Evolutionary conservation across 148 eudicot genomes (phyloP).

Genomic region (Rhododendron vialii): DNA sequence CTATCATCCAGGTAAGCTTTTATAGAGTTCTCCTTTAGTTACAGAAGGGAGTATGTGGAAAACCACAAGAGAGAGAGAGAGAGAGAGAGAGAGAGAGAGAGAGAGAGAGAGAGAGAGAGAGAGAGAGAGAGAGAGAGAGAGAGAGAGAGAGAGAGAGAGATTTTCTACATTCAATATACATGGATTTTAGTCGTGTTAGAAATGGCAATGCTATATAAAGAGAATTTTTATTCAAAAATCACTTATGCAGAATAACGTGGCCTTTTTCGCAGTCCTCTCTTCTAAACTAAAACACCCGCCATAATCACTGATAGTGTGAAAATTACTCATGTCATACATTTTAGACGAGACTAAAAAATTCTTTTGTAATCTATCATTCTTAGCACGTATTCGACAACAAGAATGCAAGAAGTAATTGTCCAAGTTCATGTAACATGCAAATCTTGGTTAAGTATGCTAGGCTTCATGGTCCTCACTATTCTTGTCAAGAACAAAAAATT

Average conservation of each 20-base stretch:
- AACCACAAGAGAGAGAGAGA: neutral
- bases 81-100: neutral
- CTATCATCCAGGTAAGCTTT: slow-evolving; percentile 43
- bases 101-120: neutral
- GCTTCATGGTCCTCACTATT: neutral
- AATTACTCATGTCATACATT: neutral
- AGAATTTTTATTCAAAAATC: neutral
- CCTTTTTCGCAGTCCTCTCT: neutral
- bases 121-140: neutral
- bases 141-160: neutral
- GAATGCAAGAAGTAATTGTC: neutral
- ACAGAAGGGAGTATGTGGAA: neutral
- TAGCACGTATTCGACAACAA: neutral
- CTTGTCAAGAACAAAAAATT: neutral
- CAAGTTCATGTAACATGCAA: neutral
- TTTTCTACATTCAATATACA: neutral
- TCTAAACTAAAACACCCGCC: neutral
- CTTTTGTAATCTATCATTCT: neutral
- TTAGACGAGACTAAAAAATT: neutral
- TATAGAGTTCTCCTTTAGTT: neutral
- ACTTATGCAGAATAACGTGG: neutral
- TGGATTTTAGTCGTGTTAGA: neutral
- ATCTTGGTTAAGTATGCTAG: neutral
- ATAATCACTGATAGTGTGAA: neutral
- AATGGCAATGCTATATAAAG: neutral